Evolutionary conservation across 2,329 filamentous ascomycete species (phyloP), one percentile per base, ranked within the genome.

Genomic region (Paraphoma chrysanthemicola): DNA sequence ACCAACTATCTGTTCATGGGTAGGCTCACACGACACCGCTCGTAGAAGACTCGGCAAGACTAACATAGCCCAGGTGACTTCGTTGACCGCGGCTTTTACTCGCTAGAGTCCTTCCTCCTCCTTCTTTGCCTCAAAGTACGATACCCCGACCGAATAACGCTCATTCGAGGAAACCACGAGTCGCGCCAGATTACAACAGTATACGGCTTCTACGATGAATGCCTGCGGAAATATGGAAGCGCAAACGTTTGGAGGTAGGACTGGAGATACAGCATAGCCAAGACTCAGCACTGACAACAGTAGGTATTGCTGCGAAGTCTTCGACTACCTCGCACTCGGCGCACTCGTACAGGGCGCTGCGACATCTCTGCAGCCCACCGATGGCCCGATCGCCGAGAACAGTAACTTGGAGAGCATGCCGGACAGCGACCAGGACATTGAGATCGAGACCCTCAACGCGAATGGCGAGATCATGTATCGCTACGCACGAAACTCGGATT

Each of bases 1-100:
- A 97, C 93, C 31, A 97, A 96, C 74, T 97, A 97, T 77, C 86
- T 97, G 3, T 97, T 97, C 80, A 97, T 97, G 92, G 93, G 90
- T 91, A 82, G 36, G 63, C 29, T 4, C 7, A 16, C 31, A 6
- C 28, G 3, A 17, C 30, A 30, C 41, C 28, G 6, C 12, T 11
- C 10, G 6, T 10, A 14, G 30, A 23, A 41, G 30, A 18, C 14
- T 36, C 2, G 33, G 6, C 10, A 17, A 49, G 10, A 23, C n/a
- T 62, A 41, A 63, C 51, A n/a, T 17, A 4, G 14, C 8, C 7
- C 63, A 92, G 90, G 94, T 75, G 94, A 99, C 78, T 99, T 97
- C 70, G 94, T 99, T 74, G 94, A 99, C 78, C 91, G 94, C 63
- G 94, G 94, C 56, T 99, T 97, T 84, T 99, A 98, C 82, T 97